These are phyloP conservation scores for Mimosa pudica DNA, from an alignment of 306 rosid genomes.

Conservation along the genomic window DNA sequence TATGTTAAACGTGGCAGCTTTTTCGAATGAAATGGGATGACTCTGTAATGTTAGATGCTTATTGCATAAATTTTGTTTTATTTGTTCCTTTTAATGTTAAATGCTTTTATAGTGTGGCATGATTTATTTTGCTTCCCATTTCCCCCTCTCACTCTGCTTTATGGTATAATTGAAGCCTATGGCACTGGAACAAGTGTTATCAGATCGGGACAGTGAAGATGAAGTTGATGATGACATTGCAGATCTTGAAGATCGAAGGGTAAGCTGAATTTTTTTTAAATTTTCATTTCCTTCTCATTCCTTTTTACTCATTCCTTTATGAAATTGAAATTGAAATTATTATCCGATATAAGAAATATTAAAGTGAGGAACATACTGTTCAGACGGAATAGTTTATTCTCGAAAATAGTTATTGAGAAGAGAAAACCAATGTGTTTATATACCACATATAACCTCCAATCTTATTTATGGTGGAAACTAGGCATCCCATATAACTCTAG, in stretches of 20 bases:
- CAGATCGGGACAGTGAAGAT: conserved; percentile 92
- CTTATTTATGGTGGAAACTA: neutral
- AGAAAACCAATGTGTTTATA: neutral
- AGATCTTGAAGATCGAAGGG: conserved; percentile 97
- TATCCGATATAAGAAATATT: conserved; percentile 18
- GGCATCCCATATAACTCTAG: neutral
- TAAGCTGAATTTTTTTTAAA: conserved; percentile 39
- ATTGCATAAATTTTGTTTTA: neutral
- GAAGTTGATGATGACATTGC: conserved; percentile 94
- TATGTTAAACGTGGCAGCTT: neutral
- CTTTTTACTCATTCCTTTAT: conserved; percentile 19
- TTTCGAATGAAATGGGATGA: neutral
- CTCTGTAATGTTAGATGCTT: neutral
- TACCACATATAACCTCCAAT: neutral
- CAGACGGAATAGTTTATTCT: conserved; percentile 6
- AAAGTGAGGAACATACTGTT: conserved; percentile 19
- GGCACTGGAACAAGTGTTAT: conserved; percentile 83
- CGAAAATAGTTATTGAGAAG: neutral
- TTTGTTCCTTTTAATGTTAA: neutral
- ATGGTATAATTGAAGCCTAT: conserved; percentile 66
- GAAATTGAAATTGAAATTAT: conserved; percentile 38
- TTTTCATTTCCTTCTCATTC: neutral
- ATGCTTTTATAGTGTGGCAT: conserved; percentile 21
- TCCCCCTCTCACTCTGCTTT: conserved; percentile 9
- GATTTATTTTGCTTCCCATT: conserved; percentile 24